A percentile compares a stretch with the other conserved stretches of the same genome.
These are phyloP conservation scores for Salicornia ramosissima DNA, from an alignment of 148 eudicot species.

Conservation along the genomic window DNA sequence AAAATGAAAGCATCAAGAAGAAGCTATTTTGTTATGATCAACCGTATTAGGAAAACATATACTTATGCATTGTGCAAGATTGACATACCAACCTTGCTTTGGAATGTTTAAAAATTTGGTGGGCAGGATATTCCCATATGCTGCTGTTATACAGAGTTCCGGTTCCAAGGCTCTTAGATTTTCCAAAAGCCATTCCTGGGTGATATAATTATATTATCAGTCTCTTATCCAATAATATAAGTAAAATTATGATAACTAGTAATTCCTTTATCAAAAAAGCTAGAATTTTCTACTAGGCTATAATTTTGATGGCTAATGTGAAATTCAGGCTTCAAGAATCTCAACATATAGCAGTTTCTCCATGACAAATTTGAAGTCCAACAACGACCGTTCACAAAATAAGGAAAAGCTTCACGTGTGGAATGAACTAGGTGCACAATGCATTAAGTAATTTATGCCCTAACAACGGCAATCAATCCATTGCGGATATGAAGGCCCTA, in stretches of 20 bases:
- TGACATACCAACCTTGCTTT: conserved; percentile 53
- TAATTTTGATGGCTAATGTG: background rate
- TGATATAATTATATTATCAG: conserved; percentile 16
- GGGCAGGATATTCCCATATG: conserved; percentile 92
- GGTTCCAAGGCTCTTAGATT: conserved; percentile 71
- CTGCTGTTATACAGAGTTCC: conserved; percentile 90
- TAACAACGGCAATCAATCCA: background rate
- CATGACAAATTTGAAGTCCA: background rate
- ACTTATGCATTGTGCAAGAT: background rate
- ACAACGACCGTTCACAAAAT: background rate
- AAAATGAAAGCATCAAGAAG: background rate
- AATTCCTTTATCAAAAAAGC: no score
- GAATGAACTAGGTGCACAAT: background rate
- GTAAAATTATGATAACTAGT: no score
- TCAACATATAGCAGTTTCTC: background rate
- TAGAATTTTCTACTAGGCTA: background rate
- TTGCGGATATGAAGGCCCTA: background rate
- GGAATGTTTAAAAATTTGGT: conserved; percentile 85
- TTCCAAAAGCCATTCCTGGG: conserved; percentile 75
- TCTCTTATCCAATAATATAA: background rate
- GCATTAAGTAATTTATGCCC: background rate
- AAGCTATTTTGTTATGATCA: background rate
- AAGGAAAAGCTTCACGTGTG: background rate
- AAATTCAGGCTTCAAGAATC: background rate
- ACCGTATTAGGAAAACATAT: conserved; percentile 1